These are phyloP conservation scores for Aspergillus pseudoviridinutans DNA, from an alignment of 2,329 filamentous ascomycete species.

Conservation along the genomic window DNA sequence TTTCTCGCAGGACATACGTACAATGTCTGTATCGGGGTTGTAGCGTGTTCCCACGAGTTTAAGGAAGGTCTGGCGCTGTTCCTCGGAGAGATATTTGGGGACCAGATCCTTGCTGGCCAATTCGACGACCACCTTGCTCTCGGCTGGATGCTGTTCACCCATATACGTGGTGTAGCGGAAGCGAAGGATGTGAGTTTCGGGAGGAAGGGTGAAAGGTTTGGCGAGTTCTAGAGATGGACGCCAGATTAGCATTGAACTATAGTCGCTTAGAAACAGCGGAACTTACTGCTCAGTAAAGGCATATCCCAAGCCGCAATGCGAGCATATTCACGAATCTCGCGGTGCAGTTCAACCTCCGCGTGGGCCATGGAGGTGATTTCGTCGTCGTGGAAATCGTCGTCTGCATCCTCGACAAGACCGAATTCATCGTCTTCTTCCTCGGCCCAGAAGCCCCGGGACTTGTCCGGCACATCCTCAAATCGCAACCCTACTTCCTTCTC, in stretches of 20 bases:
- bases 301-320: constrained; percentile 92
- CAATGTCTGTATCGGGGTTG: constrained; percentile 74
- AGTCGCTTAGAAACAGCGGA: constrained; percentile 1
- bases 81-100: constrained; percentile 55
- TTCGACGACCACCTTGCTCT: constrained; percentile 90
- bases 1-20: constrained; percentile 88
- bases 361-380: constrained; percentile 82
- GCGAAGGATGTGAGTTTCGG: constrained; percentile 65
- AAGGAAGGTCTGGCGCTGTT: constrained; percentile 73
- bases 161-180: constrained; percentile 98
- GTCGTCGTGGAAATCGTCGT: constrained; percentile 63
- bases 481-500: constrained; percentile 28
- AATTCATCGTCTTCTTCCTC: constrained; percentile 45
- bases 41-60: constrained; percentile 84
- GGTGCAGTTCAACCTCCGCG: constrained; percentile 78
- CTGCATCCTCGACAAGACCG: constrained; percentile 47
- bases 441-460: constrained; percentile 38
- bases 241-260: constrained; percentile 14
- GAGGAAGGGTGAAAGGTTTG: constrained; percentile 72
- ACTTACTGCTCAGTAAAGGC: constrained; percentile 79
- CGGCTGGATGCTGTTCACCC: constrained; percentile 86
- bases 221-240: constrained; percentile 62
- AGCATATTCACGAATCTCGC: constrained; percentile 84
- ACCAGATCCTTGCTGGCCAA: constrained; percentile 71
- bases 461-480: constrained; percentile 25